Percentiles rank a stretch among this genome's conserved stretches.
Evolutionary conservation across 2,329 filamentous ascomycete species (phyloP).

Genomic region (Cordyceps cicadae): DNA sequence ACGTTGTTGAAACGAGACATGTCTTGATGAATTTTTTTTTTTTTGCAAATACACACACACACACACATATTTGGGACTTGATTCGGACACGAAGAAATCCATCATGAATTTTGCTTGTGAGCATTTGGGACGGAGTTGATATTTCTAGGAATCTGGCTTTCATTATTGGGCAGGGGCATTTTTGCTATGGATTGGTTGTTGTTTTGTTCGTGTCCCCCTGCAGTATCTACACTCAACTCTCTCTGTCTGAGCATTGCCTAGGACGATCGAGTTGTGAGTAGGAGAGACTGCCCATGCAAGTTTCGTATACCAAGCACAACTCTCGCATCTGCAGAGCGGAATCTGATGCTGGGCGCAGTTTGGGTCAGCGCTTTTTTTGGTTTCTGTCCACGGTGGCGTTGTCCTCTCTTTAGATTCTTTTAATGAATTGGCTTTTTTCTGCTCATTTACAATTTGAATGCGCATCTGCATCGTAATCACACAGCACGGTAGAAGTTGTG

Average conservation of each 20-base stretch:
- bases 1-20: slow-evolving; percentile 23
- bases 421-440: slow-evolving; percentile 3
- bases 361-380: not conserved
- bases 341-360: not conserved
- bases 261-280: not conserved
- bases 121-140: slow-evolving; percentile 9
- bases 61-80: not conserved
- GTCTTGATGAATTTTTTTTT: slow-evolving; percentile 22
- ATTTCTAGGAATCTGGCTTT: not conserved
- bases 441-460: not conserved
- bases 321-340: slow-evolving; percentile 1
- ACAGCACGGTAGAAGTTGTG: too few species aligned
- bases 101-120: slow-evolving; percentile 1
- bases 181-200: slow-evolving; percentile 1
- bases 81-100: not conserved
- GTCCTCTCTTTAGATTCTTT: slow-evolving; percentile 1
- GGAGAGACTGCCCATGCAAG: not conserved
- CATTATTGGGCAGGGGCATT: not conserved
- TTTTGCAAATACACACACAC: not conserved
- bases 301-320: slow-evolving; percentile 4
- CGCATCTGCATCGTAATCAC: too few species aligned
- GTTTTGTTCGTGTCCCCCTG: not conserved
- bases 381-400: not conserved
- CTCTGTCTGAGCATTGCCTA: not conserved
- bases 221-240: not conserved